phyloP scores from a whole-genome alignment of 768 basidiomycete genomes.

The Lactarius hatsudake region DNA sequence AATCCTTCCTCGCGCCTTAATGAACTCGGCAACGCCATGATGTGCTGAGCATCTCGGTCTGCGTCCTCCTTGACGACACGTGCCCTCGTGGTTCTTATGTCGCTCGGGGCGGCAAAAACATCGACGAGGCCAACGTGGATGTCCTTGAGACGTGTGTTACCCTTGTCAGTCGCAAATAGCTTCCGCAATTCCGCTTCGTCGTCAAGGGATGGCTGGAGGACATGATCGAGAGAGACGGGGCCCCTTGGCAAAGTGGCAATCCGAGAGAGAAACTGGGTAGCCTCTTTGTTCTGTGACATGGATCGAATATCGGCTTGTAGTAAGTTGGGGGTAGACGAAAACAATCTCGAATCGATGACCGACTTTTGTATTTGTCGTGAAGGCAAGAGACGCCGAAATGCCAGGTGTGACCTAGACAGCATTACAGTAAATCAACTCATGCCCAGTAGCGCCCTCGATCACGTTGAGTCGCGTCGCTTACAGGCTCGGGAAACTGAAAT shows the following conservation, averaged over 20 bases:
- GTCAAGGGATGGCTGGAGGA: constrained; percentile 54
- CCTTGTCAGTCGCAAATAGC: constrained; percentile 53
- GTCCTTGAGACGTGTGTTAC: constrained; percentile 45
- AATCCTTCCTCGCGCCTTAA: constrained; percentile 49
- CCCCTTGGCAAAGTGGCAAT: constrained; percentile 30
- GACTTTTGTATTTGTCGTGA: background rate
- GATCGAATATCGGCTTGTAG: background rate
- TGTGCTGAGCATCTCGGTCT: constrained; percentile 47
- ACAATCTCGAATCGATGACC: background rate
- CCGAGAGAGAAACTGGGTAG: constrained; percentile 33
- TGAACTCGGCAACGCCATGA: constrained; percentile 48
- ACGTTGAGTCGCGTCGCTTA: background rate
- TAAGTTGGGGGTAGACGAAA: background rate
- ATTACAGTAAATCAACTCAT: background rate
- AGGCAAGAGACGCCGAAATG: no score
- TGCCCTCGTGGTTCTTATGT: constrained; percentile 50
- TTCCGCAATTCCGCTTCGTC: constrained; percentile 55
- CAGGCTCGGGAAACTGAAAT: no score
- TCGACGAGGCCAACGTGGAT: constrained; percentile 59
- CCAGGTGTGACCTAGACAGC: background rate
- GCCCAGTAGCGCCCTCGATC: background rate
- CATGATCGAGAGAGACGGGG: constrained; percentile 41
- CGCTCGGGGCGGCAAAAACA: constrained; percentile 49
- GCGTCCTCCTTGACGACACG: constrained; percentile 45
- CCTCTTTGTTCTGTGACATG: constrained; percentile 34